Conservation (phyloP, 1,284 basidiomycete genomes). For the Melampsora americana region DNA sequence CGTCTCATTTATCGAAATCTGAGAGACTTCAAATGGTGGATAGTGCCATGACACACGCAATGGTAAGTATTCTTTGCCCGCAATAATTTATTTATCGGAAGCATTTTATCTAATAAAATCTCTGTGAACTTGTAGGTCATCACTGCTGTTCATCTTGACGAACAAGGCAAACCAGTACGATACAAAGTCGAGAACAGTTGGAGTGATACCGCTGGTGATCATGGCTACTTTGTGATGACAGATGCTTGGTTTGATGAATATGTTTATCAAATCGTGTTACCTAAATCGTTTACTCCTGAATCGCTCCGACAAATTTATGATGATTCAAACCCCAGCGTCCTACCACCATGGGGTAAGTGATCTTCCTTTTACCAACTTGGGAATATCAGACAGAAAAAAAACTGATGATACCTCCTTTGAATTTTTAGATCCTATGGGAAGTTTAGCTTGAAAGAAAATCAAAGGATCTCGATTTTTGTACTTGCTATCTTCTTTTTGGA, state of each 20-base stretch:
- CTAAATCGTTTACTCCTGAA: slow-evolving; percentile 65
- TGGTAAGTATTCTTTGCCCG: slow-evolving; percentile 48
- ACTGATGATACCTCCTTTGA: not conserved
- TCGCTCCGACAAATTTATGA: slow-evolving; percentile 78
- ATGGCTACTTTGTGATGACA: slow-evolving; percentile 82
- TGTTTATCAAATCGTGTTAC: slow-evolving; percentile 81
- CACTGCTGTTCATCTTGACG: slow-evolving; percentile 81
- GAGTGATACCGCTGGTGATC: slow-evolving; percentile 74
- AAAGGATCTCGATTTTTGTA: too few species aligned
- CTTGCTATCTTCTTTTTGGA: too few species aligned
- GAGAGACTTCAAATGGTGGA: slow-evolving; percentile 77
- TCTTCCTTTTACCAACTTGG: not conserved
- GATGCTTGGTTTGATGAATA: slow-evolving; percentile 79
- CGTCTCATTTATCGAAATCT: slow-evolving; percentile 69
- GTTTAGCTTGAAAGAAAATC: slow-evolving; percentile 51
- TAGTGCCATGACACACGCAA: slow-evolving; percentile 84
- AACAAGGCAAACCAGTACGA: slow-evolving; percentile 69
- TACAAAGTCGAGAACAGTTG: slow-evolving; percentile 96
- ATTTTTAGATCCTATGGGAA: slow-evolving; percentile 71
- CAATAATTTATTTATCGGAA: too few species aligned
- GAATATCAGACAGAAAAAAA: not conserved
- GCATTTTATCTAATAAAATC: not conserved
- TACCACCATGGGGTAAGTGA: slow-evolving; percentile 66
- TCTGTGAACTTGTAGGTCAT: slow-evolving; percentile 68
- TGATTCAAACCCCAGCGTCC: slow-evolving; percentile 62